Evolutionary conservation across 345 rosid species (phyloP), one percentile per base, ranked within the genome.

Genomic region (Syzygium aromaticum): DNA sequence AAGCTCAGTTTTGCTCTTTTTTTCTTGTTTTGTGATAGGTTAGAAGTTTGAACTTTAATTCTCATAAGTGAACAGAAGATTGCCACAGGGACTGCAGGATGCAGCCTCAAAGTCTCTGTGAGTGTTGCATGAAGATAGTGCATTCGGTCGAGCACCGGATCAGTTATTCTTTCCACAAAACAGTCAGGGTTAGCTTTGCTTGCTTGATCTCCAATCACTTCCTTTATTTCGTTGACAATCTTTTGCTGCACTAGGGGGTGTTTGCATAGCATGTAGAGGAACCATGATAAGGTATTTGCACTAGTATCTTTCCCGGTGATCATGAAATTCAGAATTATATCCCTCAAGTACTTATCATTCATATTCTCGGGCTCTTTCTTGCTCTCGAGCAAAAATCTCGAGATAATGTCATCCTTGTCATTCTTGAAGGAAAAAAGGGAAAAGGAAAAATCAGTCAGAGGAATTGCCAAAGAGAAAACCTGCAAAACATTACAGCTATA

Each of bases 81-180:
- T 94, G 93, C 97, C 91, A 91, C 49, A 38, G 98, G 99, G 21
- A 91, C 94, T 28, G 93, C 86, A 89, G 98, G 98, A 88, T 94
- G 92, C 10, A 96, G 90, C 89, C 99, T 91, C 88, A 94, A 88
- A 84, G 98, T 94, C 91, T 96, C 98, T 11, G 96, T 88, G 86
- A 96, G 90, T 12, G 96, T 88, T 27, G 98, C 97, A 57, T 95
- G 98, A 86, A 96, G 98, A 88, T 95, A 94, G 30, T 95, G 97
- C 97, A 95, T 93, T 73, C 86, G 46, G 23, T 95, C 94, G 8
- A 96, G 94, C 46, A 90, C 90, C 84, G 86, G 89, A 87, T 93
- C 94, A 1, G 90, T 91, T 59, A 94, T 83, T 30, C 90, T 89
- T 40, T 89, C 84, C 43, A 92, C 73, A 84, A 95, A 95, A 27